These are phyloP conservation scores for Apostasia ramifera DNA, from an alignment of 106 monocot genomes.

Conservation along the genomic window DNA sequence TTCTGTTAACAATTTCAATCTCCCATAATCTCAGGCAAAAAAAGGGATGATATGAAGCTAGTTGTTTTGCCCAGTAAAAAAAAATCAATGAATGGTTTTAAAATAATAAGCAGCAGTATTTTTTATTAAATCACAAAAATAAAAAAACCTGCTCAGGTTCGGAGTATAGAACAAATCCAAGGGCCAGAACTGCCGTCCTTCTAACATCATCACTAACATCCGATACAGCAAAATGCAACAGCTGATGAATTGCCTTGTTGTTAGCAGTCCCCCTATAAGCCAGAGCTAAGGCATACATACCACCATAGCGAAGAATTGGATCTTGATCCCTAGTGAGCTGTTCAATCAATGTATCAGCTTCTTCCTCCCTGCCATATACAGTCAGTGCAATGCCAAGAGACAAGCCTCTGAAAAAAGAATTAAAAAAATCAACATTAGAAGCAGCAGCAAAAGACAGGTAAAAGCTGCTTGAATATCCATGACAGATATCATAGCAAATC, in stretches of 20 bases:
- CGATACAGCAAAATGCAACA: constrained; percentile 99
- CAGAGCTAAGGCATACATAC: constrained; percentile 95
- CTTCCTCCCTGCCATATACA: constrained; percentile 98
- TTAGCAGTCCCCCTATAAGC: constrained; percentile 96
- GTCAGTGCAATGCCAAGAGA: constrained; percentile 88
- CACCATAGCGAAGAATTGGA: constrained; percentile 98
- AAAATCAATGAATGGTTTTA: no score
- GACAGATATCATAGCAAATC: no score
- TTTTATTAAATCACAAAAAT: no score
- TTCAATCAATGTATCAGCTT: constrained; percentile 94
- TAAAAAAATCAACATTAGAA: background rate
- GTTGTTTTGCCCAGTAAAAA: no score
- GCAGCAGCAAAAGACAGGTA: no score
- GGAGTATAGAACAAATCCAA: constrained; percentile 91
- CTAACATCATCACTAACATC: constrained; percentile 99
- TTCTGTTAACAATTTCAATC: no score
- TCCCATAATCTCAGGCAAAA: no score
- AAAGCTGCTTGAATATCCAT: no score
- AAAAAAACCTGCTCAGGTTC: constrained; percentile 84
- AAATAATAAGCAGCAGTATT: no score
- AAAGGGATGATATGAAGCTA: no score
- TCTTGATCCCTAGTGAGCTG: constrained; percentile 98
- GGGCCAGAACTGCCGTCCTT: constrained; percentile 92
- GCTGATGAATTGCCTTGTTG: constrained; percentile 97
- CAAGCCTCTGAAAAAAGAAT: constrained; percentile 39